Evolutionary conservation across 331 rosid genomes (phyloP).

Genomic region (Arachis monticola): DNA sequence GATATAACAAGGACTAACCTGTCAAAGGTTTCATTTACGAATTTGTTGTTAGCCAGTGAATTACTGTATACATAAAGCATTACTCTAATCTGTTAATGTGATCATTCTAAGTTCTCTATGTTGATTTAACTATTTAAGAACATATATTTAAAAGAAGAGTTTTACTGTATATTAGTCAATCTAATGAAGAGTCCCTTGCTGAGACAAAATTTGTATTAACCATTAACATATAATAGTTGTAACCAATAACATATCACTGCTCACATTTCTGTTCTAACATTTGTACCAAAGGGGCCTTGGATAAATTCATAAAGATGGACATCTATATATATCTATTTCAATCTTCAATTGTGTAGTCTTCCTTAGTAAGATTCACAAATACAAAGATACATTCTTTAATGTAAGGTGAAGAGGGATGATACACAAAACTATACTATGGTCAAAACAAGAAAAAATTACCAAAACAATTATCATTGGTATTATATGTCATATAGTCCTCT

Average conservation of each 20-base stretch:
- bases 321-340: constrained; percentile 51
- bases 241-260: no score
- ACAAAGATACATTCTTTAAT: constrained; percentile 46
- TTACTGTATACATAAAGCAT: no score
- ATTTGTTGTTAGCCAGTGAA: no score
- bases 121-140: no score
- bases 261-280: no score
- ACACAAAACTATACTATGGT: constrained; percentile 64
- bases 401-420: constrained; percentile 43
- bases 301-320: constrained; percentile 32
- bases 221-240: neutral
- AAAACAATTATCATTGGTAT: constrained; percentile 47
- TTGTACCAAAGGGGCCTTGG: no score
- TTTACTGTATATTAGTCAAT: no score
- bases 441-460: constrained; percentile 50
- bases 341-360: constrained; percentile 50
- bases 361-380: constrained; percentile 45
- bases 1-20: no score
- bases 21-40: no score
- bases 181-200: neutral
- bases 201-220: neutral
- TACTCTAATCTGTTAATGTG: no score
- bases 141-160: no score
- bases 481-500: constrained; percentile 53
- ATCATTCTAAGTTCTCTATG: no score